Evolutionary conservation across 495 filamentous ascomycete species (phyloP).

Genomic region (Penicillium coprophilum): DNA sequence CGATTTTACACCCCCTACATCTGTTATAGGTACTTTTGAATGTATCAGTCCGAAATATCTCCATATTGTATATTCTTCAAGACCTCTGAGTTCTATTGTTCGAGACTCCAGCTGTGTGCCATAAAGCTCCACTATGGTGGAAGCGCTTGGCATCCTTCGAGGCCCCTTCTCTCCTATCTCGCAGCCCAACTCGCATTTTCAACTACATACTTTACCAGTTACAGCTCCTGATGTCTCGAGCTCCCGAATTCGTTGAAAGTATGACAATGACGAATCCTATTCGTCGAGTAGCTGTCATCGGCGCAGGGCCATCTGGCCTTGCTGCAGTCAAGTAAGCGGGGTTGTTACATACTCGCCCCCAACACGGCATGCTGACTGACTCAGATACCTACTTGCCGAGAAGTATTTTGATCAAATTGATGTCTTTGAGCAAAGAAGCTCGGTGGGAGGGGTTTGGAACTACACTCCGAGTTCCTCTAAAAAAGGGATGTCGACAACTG

Average conservation of each 20-base stretch:
- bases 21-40: too few species aligned
- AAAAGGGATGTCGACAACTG: constrained; percentile 22
- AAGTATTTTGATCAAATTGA: constrained; percentile 66
- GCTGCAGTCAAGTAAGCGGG: constrained; percentile 41
- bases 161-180: constrained; percentile 3
- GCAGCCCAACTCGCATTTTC: constrained; percentile 7
- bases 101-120: not conserved
- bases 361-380: constrained; percentile 8
- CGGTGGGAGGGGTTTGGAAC: constrained; percentile 83
- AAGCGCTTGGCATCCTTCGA: constrained; percentile 8
- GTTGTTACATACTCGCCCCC: not conserved
- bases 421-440: constrained; percentile 76
- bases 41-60: not conserved
- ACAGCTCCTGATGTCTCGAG: not conserved
- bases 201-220: not conserved
- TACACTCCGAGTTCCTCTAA: constrained; percentile 43
- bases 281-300: constrained; percentile 45
- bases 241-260: not conserved
- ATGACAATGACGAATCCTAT: constrained; percentile 31
- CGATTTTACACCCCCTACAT: too few species aligned
- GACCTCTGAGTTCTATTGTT: not conserved
- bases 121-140: constrained; percentile 27
- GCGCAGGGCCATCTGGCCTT: constrained; percentile 48
- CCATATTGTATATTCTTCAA: not conserved
- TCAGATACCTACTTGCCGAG: constrained; percentile 73